These are phyloP conservation scores for Leccinum subgranulosum DNA, from an alignment of 768 basidiomycete species.

Conservation along the genomic window DNA sequence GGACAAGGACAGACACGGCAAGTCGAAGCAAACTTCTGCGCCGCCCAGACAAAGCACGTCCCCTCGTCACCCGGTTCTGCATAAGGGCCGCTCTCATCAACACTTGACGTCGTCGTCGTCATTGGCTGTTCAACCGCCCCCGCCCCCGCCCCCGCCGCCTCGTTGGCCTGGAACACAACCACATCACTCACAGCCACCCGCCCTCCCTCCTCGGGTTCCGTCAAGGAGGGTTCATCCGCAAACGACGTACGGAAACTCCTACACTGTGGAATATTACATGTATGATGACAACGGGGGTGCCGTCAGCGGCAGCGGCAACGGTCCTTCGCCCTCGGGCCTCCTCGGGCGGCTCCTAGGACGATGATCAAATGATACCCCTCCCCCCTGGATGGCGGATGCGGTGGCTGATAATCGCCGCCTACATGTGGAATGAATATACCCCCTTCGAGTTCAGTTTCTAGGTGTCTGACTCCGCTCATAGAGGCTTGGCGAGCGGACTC, in stretches of 20 bases:
- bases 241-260: constrained; percentile 17
- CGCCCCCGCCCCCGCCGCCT: constrained; percentile 13
- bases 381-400: not conserved
- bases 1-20: constrained; percentile 5
- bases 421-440: not conserved
- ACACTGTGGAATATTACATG: not conserved
- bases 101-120: constrained; percentile 16
- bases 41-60: constrained; percentile 4
- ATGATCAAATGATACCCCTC: constrained; percentile 6
- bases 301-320: not conserved
- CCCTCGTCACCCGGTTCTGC: constrained; percentile 9
- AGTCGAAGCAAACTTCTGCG: not conserved
- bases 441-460: not conserved
- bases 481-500: not conserved
- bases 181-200: not conserved
- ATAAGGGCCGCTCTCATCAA: constrained; percentile 20
- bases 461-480: too few species aligned
- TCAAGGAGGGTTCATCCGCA: constrained; percentile 8
- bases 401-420: not conserved
- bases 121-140: constrained; percentile 32
- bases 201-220: constrained; percentile 5
- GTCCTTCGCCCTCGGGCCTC: constrained; percentile 11
- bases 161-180: not conserved
- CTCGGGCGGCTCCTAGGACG: constrained; percentile 24
- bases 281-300: not conserved